A percentile compares a stretch with the other conserved stretches of the same genome.
Evolutionary conservation across 805 yeast species (phyloP).

Genomic region (Wickerhamomyces bisporus): DNA sequence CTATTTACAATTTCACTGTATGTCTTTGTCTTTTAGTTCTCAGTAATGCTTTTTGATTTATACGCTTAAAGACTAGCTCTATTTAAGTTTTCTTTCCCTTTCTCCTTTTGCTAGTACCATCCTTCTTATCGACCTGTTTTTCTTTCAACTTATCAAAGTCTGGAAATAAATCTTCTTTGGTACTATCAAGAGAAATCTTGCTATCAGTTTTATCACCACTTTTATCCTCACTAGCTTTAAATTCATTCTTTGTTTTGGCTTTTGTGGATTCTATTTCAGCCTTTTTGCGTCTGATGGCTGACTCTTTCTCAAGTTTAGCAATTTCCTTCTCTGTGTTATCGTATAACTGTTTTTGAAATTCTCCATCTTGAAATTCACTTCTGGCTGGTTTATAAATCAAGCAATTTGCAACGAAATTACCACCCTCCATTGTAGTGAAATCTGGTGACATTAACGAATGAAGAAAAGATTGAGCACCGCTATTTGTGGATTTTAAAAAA

Average conservation of each 20-base stretch:
- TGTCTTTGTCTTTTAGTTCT: too few relatives aligned
- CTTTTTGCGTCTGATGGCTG: slow-evolving; percentile 62
- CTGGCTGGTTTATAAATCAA: slow-evolving; percentile 48
- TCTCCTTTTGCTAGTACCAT: slow-evolving; percentile 5
- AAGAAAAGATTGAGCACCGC: slow-evolving; percentile 77
- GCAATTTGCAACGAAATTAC: slow-evolving; percentile 73
- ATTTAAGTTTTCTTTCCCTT: background rate
- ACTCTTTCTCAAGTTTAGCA: slow-evolving; percentile 56
- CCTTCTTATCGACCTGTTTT: slow-evolving; percentile 2
- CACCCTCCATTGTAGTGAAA: slow-evolving; percentile 55
- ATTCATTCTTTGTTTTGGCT: background rate
- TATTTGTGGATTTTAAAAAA: slow-evolving; percentile 64
- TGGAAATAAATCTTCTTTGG: slow-evolving; percentile 28
- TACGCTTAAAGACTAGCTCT: too few relatives aligned
- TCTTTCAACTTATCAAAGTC: slow-evolving; percentile 11
- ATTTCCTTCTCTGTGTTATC: slow-evolving; percentile 58
- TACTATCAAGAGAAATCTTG: slow-evolving; percentile 3
- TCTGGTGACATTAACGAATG: slow-evolving; percentile 72
- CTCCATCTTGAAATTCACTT: slow-evolving; percentile 57
- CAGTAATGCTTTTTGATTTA: too few relatives aligned
- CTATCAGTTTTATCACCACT: slow-evolving; percentile 5
- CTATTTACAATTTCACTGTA: too few relatives aligned
- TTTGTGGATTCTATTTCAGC: slow-evolving; percentile 9
- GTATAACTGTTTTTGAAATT: slow-evolving; percentile 54
- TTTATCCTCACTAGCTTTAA: slow-evolving; percentile 12